Base-by-base conservation (phyloP, 768 basidiomycete genomes). In the Pleurotus cornucopiae region DNA sequence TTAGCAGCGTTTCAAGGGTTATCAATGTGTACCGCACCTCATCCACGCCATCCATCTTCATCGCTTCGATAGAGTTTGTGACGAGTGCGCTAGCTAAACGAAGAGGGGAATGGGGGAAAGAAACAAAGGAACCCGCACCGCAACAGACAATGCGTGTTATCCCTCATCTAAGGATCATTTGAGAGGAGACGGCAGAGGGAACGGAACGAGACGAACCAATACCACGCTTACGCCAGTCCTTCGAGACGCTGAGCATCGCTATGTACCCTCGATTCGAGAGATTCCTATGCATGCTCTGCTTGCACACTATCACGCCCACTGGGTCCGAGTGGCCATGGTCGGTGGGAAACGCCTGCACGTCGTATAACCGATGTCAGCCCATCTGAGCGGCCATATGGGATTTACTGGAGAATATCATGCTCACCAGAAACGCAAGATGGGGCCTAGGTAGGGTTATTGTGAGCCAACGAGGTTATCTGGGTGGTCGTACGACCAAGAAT, bases 231-330 rank as follows among this genome's bases (percentile, higher is more conserved):
- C 96, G 79, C 82, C 86, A 97, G 39, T 76, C 71, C 69, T 85
- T 86, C 69, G 82, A 80, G 25, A 98, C 94, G 65, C 91, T 93
- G 55, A 98, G 82, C 97, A 98, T 98, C 38, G 95, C 97, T 57
- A 99, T 96, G 68, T 99, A 99, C 12, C 97, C 97, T 67, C 97
- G 73, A 67, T 94, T 91, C 7, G 83, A 75, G 39, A 75, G 72
- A 59, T 87, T 81, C 55, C 77, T 77, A 73, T 98, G 97, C 68
- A 82, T 78, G 63, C 94, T 94, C 72, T 97, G 96, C 77, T 98
- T 99, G 82, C 94, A 97, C 18, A 99, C 89, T 58, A 99, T 92
- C 13, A 92, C 91, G 25, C 93, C 97, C 59, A 98, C 82, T 14
- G 94, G 91, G 23, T 72, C 73, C 7, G 79, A 66, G 38, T 64